A percentile compares a stretch with the other conserved stretches of the same genome.
Conservation (phyloP, 208 protist genomes). For the Crithidia mellificae region DNA sequence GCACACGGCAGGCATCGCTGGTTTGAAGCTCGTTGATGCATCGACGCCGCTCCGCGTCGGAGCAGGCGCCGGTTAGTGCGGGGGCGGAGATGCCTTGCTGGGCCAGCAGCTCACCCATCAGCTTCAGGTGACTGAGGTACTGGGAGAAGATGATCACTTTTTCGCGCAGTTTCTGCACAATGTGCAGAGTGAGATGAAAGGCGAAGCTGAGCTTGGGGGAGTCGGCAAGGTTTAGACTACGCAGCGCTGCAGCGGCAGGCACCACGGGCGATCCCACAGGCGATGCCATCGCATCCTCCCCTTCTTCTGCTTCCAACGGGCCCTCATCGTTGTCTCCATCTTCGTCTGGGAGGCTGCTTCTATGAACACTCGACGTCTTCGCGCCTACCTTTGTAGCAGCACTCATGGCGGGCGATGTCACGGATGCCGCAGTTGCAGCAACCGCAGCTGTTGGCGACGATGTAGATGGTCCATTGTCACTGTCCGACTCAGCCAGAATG, state of each 20-base stretch:
- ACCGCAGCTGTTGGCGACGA: not conserved
- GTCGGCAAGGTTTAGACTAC: constrained; percentile 32
- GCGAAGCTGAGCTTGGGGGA: constrained; percentile 77
- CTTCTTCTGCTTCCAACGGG: too few species aligned
- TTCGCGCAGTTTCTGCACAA: constrained; percentile 42
- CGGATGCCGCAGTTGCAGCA: too few species aligned
- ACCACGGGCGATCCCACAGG: constrained; percentile 6
- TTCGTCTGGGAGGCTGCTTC: not conserved
- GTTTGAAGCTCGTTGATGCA: constrained; percentile 73
- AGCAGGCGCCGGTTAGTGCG: constrained; percentile 48
- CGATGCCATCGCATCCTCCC: not conserved
- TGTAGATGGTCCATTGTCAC: not conserved
- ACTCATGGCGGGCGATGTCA: not conserved
- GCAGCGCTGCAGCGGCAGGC: constrained; percentile 1
- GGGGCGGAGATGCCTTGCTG: constrained; percentile 25
- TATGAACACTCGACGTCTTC: not conserved
- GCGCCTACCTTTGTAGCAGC: too few species aligned
- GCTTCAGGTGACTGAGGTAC: constrained; percentile 63
- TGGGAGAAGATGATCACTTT: constrained; percentile 88
- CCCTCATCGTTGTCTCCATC: constrained; percentile 33
- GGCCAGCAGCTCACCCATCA: constrained; percentile 45
- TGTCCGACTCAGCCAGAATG: constrained; percentile 19
- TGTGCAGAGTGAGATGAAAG: constrained; percentile 55
- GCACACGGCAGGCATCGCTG: constrained; percentile 40
- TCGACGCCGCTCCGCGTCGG: constrained; percentile 44